Evolutionary conservation across 2,329 filamentous ascomycete species (phyloP), one percentile per base, ranked within the genome.

Genomic region (Fusarium austroafricanum): DNA sequence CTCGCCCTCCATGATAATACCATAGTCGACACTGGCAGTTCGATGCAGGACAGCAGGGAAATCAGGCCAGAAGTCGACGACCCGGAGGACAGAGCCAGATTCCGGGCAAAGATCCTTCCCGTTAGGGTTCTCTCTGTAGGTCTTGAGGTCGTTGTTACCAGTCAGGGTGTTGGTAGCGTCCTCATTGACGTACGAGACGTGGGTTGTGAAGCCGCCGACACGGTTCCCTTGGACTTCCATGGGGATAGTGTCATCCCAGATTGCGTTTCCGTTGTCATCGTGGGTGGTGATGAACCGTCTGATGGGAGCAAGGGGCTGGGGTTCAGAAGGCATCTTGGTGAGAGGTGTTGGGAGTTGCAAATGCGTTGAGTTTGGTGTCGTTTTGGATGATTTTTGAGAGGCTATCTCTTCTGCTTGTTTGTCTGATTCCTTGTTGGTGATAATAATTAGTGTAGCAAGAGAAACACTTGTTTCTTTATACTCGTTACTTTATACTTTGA

Each of bases 11-110:
- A 73, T 23, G 9, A 73, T 52, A 21, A 71, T 44, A 20, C 65
- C 67, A 31, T 70, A 70, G 58, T 73, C 71, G 28, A 73, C 52
- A 23, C 69, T 73, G 28, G 57, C 65, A 38, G 71, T 73, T 10
- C 63, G 62, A 61, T 73, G 70, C 70, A 71, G 55, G 40, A 71
- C 45, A 15, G 56, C 61, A 5, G 67, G 61, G 40, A 46, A 68
- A 31, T 65, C 65, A 8, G 68, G 66, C 61, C 63, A 73, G 45
- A 73, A 61, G 47, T 72, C 70, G 31, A 72, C 63, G 23, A 70
- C 66, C 21, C 63, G 58, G 29, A 72, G 55, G 9, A 52, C 44
- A 20, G 71, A 63, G 23, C 61, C 58, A n/a, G 68, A 67, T n/a
- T 11, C 53, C 14, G 70, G 71, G 14, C 61, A 53, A 29, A 73